These are phyloP conservation scores for Aureobasidium sp. DNA, from an alignment of 2,329 filamentous ascomycete genomes.

Conservation along the genomic window DNA sequence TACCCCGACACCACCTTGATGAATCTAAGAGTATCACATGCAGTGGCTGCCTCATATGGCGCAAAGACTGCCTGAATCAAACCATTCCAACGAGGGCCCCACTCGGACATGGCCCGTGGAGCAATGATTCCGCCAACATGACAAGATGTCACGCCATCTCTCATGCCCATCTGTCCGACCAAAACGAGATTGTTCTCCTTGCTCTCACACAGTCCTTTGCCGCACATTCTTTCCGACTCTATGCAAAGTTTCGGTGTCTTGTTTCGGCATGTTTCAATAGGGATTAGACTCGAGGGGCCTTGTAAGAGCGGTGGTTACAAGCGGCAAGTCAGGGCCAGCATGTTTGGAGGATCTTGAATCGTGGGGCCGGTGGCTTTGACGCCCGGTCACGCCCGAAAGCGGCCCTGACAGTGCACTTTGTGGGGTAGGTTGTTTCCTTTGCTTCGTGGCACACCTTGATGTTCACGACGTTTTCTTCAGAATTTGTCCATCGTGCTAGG, in stretches of 20 bases:
- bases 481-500: no score
- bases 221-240: not conserved
- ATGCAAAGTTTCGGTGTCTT: not conserved
- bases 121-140: not conserved
- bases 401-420: not conserved
- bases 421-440: not conserved
- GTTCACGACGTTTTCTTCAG: not conserved
- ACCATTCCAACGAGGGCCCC: not conserved
- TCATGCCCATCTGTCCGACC: not conserved
- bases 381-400: not conserved
- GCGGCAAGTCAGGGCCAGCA: not conserved
- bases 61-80: conserved; percentile 6
- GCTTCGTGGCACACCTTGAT: not conserved
- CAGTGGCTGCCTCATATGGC: not conserved
- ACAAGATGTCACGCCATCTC: conserved; percentile 5
- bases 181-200: not conserved
- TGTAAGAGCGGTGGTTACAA: not conserved
- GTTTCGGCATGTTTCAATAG: not conserved
- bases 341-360: not conserved
- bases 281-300: not conserved
- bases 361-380: not conserved
- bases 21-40: not conserved
- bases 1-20: not conserved
- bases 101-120: not conserved
- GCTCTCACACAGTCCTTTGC: not conserved